phyloP scores from a whole-genome alignment of 805 yeast genomes.

The Candida ponderosae region DNA sequence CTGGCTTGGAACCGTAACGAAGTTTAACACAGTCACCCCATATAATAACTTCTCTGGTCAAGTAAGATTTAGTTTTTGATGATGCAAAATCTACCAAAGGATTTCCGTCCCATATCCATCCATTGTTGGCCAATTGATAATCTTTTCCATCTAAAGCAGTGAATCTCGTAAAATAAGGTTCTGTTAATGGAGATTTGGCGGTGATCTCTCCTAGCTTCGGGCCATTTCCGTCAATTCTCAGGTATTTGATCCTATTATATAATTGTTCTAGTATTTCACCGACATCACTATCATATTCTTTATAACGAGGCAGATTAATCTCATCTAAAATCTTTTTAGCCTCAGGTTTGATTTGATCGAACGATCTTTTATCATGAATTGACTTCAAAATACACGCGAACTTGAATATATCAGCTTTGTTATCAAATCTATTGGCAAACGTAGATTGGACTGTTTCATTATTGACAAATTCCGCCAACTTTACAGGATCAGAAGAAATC shows the following conservation, averaged over 20 bases:
- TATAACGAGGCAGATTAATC: constrained; percentile 66
- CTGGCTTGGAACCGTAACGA: constrained; percentile 69
- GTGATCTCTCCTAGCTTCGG: constrained; percentile 70
- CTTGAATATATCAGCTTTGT: constrained; percentile 40
- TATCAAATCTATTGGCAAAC: constrained; percentile 42
- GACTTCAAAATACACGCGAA: constrained; percentile 46
- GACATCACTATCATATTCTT: constrained; percentile 67
- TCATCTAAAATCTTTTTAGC: constrained; percentile 61
- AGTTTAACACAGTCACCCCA: constrained; percentile 98
- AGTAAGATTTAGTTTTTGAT: constrained; percentile 63
- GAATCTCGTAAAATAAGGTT: constrained; percentile 82
- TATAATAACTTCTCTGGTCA: constrained; percentile 86
- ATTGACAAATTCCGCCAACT: constrained; percentile 41
- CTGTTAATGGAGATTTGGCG: constrained; percentile 56
- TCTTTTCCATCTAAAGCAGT: constrained; percentile 39
- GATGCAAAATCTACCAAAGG: constrained; percentile 94
- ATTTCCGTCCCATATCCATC: constrained; percentile 98
- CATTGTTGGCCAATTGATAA: constrained; percentile 84
- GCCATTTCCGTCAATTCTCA: constrained; percentile 74
- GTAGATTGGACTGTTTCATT: constrained; percentile 28
- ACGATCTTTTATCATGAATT: constrained; percentile 23
- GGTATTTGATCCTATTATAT: constrained; percentile 65
- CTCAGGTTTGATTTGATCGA: constrained; percentile 25
- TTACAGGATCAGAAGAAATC: constrained; percentile 28
- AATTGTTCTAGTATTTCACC: constrained; percentile 60